Evolutionary conservation across 2,329 filamentous ascomycete genomes (phyloP), one percentile per base, ranked within the genome.

Genomic region (Botrytis paeoniae): DNA sequence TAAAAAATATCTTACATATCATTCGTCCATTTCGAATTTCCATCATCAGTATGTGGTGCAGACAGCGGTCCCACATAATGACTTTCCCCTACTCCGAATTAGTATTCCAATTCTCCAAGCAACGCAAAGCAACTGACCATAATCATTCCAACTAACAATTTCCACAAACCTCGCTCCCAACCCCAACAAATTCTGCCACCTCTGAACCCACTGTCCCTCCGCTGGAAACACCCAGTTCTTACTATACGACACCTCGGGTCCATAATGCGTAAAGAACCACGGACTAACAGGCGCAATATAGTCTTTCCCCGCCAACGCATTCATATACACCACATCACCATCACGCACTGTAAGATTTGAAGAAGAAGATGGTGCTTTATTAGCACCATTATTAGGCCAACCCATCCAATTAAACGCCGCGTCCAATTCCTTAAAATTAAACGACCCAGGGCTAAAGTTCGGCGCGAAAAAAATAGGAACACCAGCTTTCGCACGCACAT

Each of bases 401-500:
- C 32, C 71, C 57, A 73, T 54, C 64, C 71, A 69, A 54, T 73
- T 73, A 20, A 73, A 72, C 32, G 74, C 65, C 3, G 62, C 65
- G 45, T 65, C 73, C 2, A 74, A 25, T 57, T 68, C 69, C 20
- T 20, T 7, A 29, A 62, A 72, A 43, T 29, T 69, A 41, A 39
- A 18, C 4, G 37, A 41, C 2, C 39, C 37, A 1, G 71, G 71
- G 22, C 32, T 48, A n/a, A 61, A 73, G 12, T 73, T 73, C 7
- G 71, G 71, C 1, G 71, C 71, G 39, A 69, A 73, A 73, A 63
- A 78, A 43, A 70, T 77, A 73, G 20, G 75, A 65, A 39, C 73
- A 69, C 71, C 69, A 69, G 78, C 78, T 32, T 72, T 72, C 18
- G 74, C 45, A 73, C 83, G 83, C 76, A 87, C 84, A 1, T 75